Evolutionary conservation across 208 protist genomes (phyloP), one percentile per base, ranked within the genome.

Genomic region (Strigomonas culicis): DNA sequence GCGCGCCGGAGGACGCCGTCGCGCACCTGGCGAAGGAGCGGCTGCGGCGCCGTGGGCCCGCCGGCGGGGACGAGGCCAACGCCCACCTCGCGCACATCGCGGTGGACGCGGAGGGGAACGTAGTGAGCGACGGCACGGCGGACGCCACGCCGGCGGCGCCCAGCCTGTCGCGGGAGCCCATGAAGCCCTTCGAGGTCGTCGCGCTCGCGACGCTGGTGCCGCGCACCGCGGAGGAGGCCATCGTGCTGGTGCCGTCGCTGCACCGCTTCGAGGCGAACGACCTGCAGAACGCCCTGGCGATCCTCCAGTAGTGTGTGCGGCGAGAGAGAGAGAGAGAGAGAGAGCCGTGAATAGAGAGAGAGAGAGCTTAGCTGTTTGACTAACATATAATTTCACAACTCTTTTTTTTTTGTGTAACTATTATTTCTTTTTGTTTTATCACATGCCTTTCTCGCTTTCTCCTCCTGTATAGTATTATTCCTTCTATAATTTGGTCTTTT

Each of bases 131-230:
- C 4, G 46, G 36, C 19, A 19, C 70, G 31, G 59, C 50, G 13
- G 58, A 34, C 17, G 65, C 27, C 47, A 51, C 11, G 25, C 65
- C 17, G 63, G 63, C 1, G n/a, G 52, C 24, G 25, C 32, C n/a
- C 50, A 28, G 30, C 24, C 4, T 4, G 30, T 39, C 27, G 30
- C 21, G 30, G 52, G 80, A 72, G 66, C 70, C 69, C 1, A 31
- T 94, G 79, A 82, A 77, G 73, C 69, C 77, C 0, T 95, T 93
- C 57, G 89, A 95, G 69, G 72, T 92, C 7, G 86, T 90, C 11
- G 73, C 73, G n/a, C 64, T 95, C 8, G 74, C 72, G 4, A 95
- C 86, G 36, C 74, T 95, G 46, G 69, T 81, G 56, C 89, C 89
- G 17, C 70, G 74, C 30, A 79, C 75, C 17, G 74, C 67, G 32